Evolutionary conservation across 2,329 filamentous ascomycete species (phyloP).

Genomic region (Fusarium pseudonygamai): DNA sequence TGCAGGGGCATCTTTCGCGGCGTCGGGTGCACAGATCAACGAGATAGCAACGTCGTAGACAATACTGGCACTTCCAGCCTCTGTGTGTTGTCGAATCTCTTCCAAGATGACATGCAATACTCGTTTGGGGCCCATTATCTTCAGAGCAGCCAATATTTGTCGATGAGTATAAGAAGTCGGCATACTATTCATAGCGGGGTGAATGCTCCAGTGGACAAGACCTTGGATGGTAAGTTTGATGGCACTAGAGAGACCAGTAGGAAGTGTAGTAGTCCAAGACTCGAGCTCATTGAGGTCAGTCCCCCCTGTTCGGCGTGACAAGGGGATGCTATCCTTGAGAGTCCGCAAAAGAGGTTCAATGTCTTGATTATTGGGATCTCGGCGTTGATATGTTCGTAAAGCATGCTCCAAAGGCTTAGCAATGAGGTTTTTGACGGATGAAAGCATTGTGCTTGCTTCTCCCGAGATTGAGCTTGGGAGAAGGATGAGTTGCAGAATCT

Average conservation of each 20-base stretch:
- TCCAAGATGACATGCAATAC: conserved; percentile 72
- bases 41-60: conserved; percentile 76
- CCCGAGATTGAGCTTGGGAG: conserved; percentile 74
- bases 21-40: conserved; percentile 74
- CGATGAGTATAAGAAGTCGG: conserved; percentile 77
- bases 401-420: conserved; percentile 74
- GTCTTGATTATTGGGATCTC: conserved; percentile 73
- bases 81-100: conserved; percentile 71
- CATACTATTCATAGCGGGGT: conserved; percentile 63
- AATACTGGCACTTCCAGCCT: conserved; percentile 66
- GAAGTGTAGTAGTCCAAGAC: conserved; percentile 67
- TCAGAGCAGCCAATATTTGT: conserved; percentile 69
- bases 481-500: conserved; percentile 78
- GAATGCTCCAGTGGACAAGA: conserved; percentile 73
- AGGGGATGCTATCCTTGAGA: conserved; percentile 67
- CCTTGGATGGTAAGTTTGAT: conserved; percentile 70
- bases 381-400: conserved; percentile 72
- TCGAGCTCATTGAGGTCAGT: conserved; percentile 74
- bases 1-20: conserved; percentile 54
- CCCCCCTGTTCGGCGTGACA: conserved; percentile 69
- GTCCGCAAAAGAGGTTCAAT: conserved; percentile 74
- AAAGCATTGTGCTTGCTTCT: conserved; percentile 76
- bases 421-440: conserved; percentile 75
- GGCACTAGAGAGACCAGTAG: conserved; percentile 65
- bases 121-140: conserved; percentile 68